Conservation (phyloP, 768 basidiomycete genomes). For the Trametes elegans region DNA sequence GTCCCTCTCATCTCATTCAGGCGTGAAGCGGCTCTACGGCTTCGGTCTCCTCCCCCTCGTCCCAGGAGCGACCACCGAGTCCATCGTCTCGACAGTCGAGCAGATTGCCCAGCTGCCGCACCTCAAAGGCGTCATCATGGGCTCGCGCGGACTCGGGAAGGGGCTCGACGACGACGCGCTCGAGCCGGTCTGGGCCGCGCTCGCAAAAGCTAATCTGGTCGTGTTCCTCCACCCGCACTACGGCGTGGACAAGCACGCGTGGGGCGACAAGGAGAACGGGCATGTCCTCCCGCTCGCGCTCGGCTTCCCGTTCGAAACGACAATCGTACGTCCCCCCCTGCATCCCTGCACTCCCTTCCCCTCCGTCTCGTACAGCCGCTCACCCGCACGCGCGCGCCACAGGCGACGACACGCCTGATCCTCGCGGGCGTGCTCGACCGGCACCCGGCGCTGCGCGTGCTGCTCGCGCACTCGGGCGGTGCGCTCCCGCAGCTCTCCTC, state of each 20-base stretch:
- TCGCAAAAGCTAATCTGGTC: slow-evolving; percentile 66
- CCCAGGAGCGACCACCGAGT: slow-evolving; percentile 50
- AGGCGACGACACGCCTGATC: slow-evolving; percentile 77
- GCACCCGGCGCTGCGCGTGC: slow-evolving; percentile 68
- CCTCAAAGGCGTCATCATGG: slow-evolving; percentile 78
- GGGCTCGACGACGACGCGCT: slow-evolving; percentile 79
- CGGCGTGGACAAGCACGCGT: slow-evolving; percentile 69
- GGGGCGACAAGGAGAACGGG: slow-evolving; percentile 77
- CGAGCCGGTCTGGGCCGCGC: slow-evolving; percentile 80
- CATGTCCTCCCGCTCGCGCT: slow-evolving; percentile 85
- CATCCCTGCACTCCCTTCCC: slow-evolving; percentile 29
- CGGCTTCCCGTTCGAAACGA: slow-evolving; percentile 91
- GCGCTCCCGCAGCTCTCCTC: slow-evolving; percentile 82
- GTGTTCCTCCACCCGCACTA: slow-evolving; percentile 89
- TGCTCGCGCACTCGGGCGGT: slow-evolving; percentile 88
- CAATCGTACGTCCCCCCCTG: slow-evolving; percentile 58
- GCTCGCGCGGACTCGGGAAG: slow-evolving; percentile 72
- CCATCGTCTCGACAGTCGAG: slow-evolving; percentile 61
- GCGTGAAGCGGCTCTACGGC: slow-evolving; percentile 69
- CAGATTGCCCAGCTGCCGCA: slow-evolving; percentile 67
- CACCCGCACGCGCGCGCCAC: neutral
- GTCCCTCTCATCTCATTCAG: slow-evolving; percentile 30
- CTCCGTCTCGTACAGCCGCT: neutral
- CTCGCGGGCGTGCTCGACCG: slow-evolving; percentile 80
- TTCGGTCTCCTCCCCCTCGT: slow-evolving; percentile 86